Base-by-base conservation (phyloP, 441 rosid species). In the Populus hybrid region DNA sequence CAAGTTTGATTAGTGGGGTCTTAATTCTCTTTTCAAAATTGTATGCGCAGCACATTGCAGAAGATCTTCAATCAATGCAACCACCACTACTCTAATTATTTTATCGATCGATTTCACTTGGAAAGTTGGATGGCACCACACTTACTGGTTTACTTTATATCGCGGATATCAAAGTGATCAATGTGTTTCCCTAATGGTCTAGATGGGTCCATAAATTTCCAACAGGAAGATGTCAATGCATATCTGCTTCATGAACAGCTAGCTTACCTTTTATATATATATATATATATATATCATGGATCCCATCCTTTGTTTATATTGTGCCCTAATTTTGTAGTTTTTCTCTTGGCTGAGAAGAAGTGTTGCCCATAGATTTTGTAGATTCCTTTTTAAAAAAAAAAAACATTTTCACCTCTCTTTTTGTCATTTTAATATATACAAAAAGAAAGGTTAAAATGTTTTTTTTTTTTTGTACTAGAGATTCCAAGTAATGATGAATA, bases 1-100 rank as follows among this genome's bases (percentile, higher is more conserved):
- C 65, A 42, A 50, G 35, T 81, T 73, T 70, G 40, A 70, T 36
- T 6, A n/a, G 38, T 36, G 64, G 75, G 76, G 74, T 50, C 38
- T 9, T 30, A 30, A 24, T 21, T 1, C 9, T 23, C 26, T 23
- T 23, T 63, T 63, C 66, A 63, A 63, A 21, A 63, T 10, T 63
- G 28, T 63, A 9, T 23, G 28, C 4, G 66, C 63, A 57, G 4
- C 23, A 20, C 23, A 57, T 20, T 1, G n/a, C 4, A 10, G 66
- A 21, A 23, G 66, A 63, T 63, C 66, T 21, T 63, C 28, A 23
- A 23, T 63, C 66, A 21, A 63, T 10, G 10, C 66, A 1, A 10
- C 66, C 66, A 63, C 66, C 1, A 3, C 57, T 12, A 3, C 14
- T 46, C 20, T 40, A 12, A 40, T 40, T 40, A 40, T 40, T 40